Percentiles rank a stretch among this genome's conserved stretches.
These are phyloP conservation scores for Cryphonectria radicalis DNA, from an alignment of 2,329 filamentous ascomycete genomes.

Conservation along the genomic window DNA sequence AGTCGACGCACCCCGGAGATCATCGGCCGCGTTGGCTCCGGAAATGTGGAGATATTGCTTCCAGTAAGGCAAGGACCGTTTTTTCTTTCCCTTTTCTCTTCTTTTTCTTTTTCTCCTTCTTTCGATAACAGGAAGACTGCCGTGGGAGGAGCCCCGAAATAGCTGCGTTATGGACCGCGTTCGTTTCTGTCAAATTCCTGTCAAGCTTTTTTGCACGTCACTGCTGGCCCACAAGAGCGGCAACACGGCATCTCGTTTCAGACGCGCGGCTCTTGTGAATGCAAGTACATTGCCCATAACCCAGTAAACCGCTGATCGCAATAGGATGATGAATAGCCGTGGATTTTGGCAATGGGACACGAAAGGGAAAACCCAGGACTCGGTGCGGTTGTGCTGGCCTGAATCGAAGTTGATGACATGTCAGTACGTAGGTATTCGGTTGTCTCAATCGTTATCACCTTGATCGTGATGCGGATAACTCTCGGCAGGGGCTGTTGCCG, in stretches of 20 bases:
- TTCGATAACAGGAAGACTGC: not conserved
- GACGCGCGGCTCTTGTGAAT: constrained; percentile 6
- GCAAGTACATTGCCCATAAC: not conserved
- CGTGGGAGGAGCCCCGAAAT: not conserved
- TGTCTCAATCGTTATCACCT: constrained; percentile 21
- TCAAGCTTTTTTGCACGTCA: not conserved
- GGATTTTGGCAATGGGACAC: not conserved
- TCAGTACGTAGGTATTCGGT: not conserved
- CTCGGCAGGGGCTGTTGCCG: constrained; percentile 17
- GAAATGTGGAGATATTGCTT: not conserved
- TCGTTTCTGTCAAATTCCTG: not conserved
- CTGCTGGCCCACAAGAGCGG: not conserved
- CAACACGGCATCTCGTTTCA: not conserved
- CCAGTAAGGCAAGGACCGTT: not conserved
- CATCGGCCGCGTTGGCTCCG: not conserved
- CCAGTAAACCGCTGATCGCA: not conserved
- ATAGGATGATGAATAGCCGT: not conserved
- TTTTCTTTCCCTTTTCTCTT: not conserved
- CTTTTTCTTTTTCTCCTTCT: not conserved
- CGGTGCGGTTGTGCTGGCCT: not conserved
- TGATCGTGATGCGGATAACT: constrained; percentile 24
- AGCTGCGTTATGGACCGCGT: not conserved
- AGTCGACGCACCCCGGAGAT: not conserved
- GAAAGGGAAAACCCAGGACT: not conserved
- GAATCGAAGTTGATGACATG: not conserved